Percentiles rank a stretch among this genome's conserved stretches.
phyloP scores from a whole-genome alignment of 2,329 filamentous ascomycete genomes.

The Penicillium occitanis region DNA sequence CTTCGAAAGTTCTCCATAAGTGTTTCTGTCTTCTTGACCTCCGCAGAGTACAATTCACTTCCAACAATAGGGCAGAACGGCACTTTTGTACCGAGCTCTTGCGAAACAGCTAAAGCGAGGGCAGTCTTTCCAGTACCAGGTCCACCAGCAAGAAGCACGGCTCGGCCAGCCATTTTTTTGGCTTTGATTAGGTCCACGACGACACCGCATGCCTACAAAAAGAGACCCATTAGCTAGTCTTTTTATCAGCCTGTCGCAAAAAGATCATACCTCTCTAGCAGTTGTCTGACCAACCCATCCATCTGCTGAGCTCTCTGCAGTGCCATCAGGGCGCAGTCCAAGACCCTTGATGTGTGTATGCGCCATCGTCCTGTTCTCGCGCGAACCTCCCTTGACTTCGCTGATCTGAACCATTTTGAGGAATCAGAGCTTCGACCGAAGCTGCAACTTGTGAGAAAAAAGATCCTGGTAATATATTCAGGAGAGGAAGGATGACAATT shows the following conservation, averaged over 20 bases:
- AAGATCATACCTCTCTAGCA: constrained; percentile 73
- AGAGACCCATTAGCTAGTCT: constrained; percentile 17
- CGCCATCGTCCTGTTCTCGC: constrained; percentile 92
- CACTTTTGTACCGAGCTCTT: constrained; percentile 96
- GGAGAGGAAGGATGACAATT: too few relatives aligned
- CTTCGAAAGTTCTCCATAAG: constrained; percentile 99
- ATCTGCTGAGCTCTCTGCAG: constrained; percentile 72
- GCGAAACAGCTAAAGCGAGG: constrained; percentile 89
- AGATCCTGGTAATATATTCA: not conserved
- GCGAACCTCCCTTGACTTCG: constrained; percentile 90
- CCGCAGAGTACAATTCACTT: constrained; percentile 95
- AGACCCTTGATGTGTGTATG: constrained; percentile 98
- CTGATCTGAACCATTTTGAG: constrained; percentile 78
- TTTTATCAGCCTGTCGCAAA: not conserved
- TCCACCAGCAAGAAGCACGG: constrained; percentile 88
- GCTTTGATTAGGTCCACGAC: constrained; percentile 93
- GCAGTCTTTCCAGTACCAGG: constrained; percentile 97
- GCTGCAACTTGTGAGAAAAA: constrained; percentile 21
- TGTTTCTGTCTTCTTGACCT: constrained; percentile 99
- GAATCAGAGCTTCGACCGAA: constrained; percentile 30
- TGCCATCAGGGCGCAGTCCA: constrained; percentile 81
- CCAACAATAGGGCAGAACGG: constrained; percentile 98
- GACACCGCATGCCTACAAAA: constrained; percentile 76
- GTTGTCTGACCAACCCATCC: constrained; percentile 88
- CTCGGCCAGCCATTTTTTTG: constrained; percentile 96